phyloP scores from a whole-genome alignment of 495 filamentous ascomycete genomes.

The Hyaloscypha hepaticicola region DNA sequence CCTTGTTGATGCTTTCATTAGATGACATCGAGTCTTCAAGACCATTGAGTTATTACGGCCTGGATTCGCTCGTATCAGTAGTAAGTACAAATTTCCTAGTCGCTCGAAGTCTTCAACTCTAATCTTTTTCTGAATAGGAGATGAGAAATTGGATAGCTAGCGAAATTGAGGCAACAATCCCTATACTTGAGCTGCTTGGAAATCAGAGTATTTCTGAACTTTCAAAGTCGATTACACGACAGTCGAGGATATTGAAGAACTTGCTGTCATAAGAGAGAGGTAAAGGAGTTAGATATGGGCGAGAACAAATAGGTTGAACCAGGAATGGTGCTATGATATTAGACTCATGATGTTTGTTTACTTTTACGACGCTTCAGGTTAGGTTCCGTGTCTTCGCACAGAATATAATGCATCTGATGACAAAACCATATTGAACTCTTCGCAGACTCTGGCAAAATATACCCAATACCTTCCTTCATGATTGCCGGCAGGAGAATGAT shows the following conservation, averaged over 20 bases:
- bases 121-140: not conserved
- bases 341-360: no score
- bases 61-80: slow-evolving; percentile 11
- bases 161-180: not conserved
- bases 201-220: slow-evolving; percentile 11
- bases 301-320: no score
- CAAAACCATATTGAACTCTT: no score
- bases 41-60: slow-evolving; percentile 5
- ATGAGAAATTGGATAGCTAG: not conserved
- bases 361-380: no score
- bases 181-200: not conserved
- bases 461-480: no score
- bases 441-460: no score
- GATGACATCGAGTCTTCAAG: slow-evolving; percentile 8
- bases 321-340: no score
- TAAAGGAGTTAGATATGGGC: no score
- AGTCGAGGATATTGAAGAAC: slow-evolving; percentile 8
- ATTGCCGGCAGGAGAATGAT: no score
- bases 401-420: no score
- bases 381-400: no score
- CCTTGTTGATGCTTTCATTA: slow-evolving; percentile 2
- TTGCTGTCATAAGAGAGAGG: not conserved
- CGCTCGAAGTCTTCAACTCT: not conserved
- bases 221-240: slow-evolving; percentile 8
- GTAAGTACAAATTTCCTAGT: slow-evolving; percentile 5